A percentile compares a stretch with the other conserved stretches of the same genome.
Evolutionary conservation across 305 asterid species (phyloP).

Genomic region (Fraxinus velutina): DNA sequence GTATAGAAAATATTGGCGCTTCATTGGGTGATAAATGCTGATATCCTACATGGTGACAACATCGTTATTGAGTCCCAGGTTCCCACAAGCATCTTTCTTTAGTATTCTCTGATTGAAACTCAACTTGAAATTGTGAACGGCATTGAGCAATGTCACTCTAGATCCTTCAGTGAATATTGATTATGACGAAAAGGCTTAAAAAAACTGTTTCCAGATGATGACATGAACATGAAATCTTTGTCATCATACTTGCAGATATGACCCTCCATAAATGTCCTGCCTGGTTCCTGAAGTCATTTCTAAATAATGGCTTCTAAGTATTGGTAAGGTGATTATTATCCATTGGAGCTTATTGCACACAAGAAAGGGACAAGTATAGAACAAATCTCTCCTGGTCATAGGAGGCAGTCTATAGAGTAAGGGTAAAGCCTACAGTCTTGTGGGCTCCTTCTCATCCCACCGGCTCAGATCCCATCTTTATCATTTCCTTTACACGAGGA

Average conservation of each 20-base stretch:
- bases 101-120: background rate
- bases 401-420: background rate
- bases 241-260: constrained; percentile 8
- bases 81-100: background rate
- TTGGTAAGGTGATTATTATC: background rate
- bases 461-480: background rate
- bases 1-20: constrained; percentile 25
- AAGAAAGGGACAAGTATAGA: background rate
- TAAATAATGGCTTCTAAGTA: background rate
- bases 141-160: background rate
- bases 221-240: background rate
- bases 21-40: constrained; percentile 22
- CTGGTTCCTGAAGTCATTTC: background rate
- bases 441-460: background rate
- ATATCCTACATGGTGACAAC: constrained; percentile 6
- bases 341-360: background rate
- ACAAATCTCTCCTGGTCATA: background rate
- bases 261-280: constrained; percentile 1
- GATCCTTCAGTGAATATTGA: constrained; percentile 17
- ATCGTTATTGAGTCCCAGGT: background rate
- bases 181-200: constrained; percentile 15
- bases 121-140: background rate
- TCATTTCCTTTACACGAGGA: background rate
- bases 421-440: background rate
- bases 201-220: constrained; percentile 15